Evolutionary conservation across 1,284 basidiomycete species (phyloP).

Genomic region (Moesziomyces parantarcticus): DNA sequence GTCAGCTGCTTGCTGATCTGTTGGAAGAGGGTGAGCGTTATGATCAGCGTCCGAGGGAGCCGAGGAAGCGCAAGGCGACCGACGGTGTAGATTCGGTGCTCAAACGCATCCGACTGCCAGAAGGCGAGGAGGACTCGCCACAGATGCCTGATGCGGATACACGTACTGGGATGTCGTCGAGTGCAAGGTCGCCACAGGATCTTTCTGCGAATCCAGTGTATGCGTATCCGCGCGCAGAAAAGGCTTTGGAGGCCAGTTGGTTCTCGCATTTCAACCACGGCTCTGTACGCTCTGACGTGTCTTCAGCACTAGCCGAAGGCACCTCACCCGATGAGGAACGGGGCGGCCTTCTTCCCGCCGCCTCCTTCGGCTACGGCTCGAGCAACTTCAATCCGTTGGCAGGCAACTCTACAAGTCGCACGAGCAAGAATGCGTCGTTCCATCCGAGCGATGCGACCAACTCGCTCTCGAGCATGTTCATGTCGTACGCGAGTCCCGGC

Average conservation of each 20-base stretch:
- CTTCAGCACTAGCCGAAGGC: constrained; percentile 28
- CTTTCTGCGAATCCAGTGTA: background rate
- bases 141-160: background rate
- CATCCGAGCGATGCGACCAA: constrained; percentile 29
- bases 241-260: constrained; percentile 32
- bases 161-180: background rate
- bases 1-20: constrained; percentile 39
- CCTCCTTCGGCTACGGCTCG: constrained; percentile 38
- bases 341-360: constrained; percentile 8
- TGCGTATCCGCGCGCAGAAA: constrained; percentile 5
- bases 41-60: constrained; percentile 16
- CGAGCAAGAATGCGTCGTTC: constrained; percentile 12
- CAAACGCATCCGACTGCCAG: constrained; percentile 36
- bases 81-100: constrained; percentile 34
- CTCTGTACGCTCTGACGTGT: constrained; percentile 29
- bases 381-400: constrained; percentile 43
- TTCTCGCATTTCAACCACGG: constrained; percentile 35
- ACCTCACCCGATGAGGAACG: constrained; percentile 26
- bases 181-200: constrained; percentile 1
- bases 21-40: constrained; percentile 35
- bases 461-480: constrained; percentile 41
- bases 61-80: constrained; percentile 27
- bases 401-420: constrained; percentile 35
- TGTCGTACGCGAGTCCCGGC: constrained; percentile 20
- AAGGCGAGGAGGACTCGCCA: constrained; percentile 10